Evolutionary conservation across 176 grass and related monocot genomes (phyloP), one percentile per base, ranked within the genome.

Genomic region (Aegilops umbellulata): DNA sequence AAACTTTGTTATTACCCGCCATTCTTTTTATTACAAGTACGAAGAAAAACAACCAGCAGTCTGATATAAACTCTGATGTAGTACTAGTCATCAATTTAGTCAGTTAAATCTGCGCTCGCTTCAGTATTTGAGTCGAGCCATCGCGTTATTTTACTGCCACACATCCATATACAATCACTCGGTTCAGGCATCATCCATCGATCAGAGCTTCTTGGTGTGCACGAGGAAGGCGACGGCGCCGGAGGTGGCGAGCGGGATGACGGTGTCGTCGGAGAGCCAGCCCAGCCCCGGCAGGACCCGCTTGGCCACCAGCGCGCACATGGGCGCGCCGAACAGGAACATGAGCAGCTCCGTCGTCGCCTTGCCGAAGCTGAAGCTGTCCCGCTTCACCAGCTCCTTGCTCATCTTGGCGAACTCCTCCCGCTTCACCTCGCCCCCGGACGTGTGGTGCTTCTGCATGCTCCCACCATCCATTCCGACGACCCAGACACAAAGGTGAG

Each of bases 201-300:
- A 5, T 49, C 47, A 97, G 29, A 97, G 79, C 80, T 78, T 85
- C 83, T 97, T 83, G 3, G 88, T 38, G 57, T 62, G 87, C 49
- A 85, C 42, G 69, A 92, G 86, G 20, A 78, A 64, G 1, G 81
- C 30, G 65, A 91, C 92, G 19, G 88, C 84, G 19, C 38, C 83
- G 15, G 92, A 87, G 41, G 95, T 97, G 49, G 86, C 88, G 1
- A 67, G 19, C 3, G 92, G 90, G 66, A 97, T 39, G 15, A 90
- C 62, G 57, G 91, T 60, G 85, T 97, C 92, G 55, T 95, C 92
- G 5, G 92, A 84, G 5, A 93, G 5, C 69, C 82, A 86, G 4
- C n/a, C 74, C 3, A 78, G 80, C 17, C 92, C 90, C 32, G 92
- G 92, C 38, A 97, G 29, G 23, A 90, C 8, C 75, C 63, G 91